Base-by-base conservation (phyloP, 78 protist genomes). In the Dictyostelium intermedium region DNA sequence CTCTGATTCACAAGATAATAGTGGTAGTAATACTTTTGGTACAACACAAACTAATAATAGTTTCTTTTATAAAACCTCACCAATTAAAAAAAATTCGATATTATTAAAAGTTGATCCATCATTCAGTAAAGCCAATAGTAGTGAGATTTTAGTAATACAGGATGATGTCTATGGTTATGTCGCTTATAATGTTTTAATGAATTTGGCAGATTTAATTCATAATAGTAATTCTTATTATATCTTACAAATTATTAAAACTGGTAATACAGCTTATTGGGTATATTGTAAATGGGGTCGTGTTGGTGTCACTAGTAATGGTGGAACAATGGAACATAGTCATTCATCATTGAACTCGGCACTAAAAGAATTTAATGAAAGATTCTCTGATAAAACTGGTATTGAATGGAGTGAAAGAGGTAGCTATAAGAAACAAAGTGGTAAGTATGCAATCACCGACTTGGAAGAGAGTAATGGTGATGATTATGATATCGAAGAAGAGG, bases 251-350 rank as follows among this genome's bases (percentile, higher is more conserved):
- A 47, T 95, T 47, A 83, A 95, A 37, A 1, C 37, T 20, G 25
- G 41, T 27, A 20, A 53, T 0, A 77, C 63, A 41, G 1, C 25
- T 1, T 95, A 37, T 60, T 13, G 66, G 18, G 74, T 87, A 1
- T 95, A 70, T 47, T 79, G 87, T 23, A 74, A 60, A 32, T 95
- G 95, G 93, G 95, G 91, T 18, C 27, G 97, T 25, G 37, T 87
- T 25, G 97, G 97, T 13, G 69, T n/a, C 8, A 25, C 47, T 0
- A 50, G 56, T 39, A 50, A 80, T 39, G 93, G 91, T 37, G 94
- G 94, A 25, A n/a, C 72, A 5, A 69, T 77, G 25, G 41, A 63
- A 6, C 84, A 78, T 34, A 5, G 18, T 16, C 63, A 34, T 78
- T 3, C 63, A 8, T n/a, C 94, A 23, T 82, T 84, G 1, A 63